phyloP scores from a whole-genome alignment of 768 basidiomycete species.

The Suillus fuscotomentosus region DNA sequence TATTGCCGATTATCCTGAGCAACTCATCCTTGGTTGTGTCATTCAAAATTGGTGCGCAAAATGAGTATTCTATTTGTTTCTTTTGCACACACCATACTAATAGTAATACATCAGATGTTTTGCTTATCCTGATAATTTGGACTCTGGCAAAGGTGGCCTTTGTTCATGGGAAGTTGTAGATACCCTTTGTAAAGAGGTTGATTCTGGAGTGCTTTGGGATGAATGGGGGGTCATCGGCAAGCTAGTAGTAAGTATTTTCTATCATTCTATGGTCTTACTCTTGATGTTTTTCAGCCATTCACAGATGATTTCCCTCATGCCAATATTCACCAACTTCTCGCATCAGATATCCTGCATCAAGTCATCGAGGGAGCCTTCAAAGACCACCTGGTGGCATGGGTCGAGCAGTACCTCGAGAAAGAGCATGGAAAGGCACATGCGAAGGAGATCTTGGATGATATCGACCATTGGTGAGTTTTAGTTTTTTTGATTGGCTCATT shows the following conservation, averaged over 20 bases:
- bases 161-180: not conserved
- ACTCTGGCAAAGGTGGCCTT: not conserved
- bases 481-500: too few relatives aligned
- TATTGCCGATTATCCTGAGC: not conserved
- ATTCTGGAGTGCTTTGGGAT: not conserved
- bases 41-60: slow-evolving; percentile 36
- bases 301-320: not conserved
- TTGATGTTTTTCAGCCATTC: not conserved
- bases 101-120: not conserved
- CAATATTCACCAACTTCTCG: not conserved
- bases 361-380: not conserved
- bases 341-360: not conserved
- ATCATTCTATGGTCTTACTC: not conserved
- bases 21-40: not conserved
- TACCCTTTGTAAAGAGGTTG: not conserved
- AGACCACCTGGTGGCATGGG: not conserved
- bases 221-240: not conserved
- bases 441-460: too few relatives aligned
- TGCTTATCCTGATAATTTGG: not conserved
- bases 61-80: slow-evolving; percentile 15
- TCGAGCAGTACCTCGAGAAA: not conserved
- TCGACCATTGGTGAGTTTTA: too few relatives aligned
- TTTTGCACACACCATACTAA: not conserved
- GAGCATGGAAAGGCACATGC: too few relatives aligned
- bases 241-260: not conserved